Evolutionary conservation across 108 stramenopile species (phyloP).

Genomic region (Cyclotella choctawhatcheeana): DNA sequence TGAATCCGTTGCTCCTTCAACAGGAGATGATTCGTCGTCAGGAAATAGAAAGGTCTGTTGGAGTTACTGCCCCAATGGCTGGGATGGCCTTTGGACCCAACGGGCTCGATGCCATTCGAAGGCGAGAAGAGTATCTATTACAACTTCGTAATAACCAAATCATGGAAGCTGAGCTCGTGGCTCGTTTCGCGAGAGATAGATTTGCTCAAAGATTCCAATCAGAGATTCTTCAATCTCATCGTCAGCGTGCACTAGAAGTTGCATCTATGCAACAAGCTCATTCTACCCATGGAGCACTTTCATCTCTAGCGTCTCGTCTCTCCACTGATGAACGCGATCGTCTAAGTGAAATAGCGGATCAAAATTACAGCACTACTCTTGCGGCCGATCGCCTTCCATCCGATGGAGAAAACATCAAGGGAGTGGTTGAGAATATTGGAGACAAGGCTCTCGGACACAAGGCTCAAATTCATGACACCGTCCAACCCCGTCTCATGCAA

Average conservation of each 20-base stretch:
- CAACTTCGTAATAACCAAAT: constrained; percentile 9
- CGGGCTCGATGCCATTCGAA: background rate
- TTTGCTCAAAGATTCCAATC: background rate
- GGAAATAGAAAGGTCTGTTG: background rate
- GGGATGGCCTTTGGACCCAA: background rate
- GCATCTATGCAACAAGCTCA: background rate
- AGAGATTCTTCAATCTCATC: background rate
- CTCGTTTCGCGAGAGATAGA: background rate
- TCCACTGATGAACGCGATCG: constrained; percentile 6
- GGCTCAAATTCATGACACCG: background rate
- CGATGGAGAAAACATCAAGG: background rate
- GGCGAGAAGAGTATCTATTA: constrained; percentile 10
- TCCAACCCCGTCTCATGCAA: constrained; percentile 3
- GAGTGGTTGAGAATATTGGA: background rate
- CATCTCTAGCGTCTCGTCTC: constrained; percentile 1
- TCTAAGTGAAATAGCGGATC: background rate
- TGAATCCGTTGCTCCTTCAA: constrained; percentile 2
- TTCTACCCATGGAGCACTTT: background rate
- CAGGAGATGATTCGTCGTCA: constrained; percentile 4
- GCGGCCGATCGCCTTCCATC: background rate
- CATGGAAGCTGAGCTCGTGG: constrained; percentile 6
- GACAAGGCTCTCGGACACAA: background rate
- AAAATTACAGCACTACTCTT: background rate
- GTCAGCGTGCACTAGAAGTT: background rate
- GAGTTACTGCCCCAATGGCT: background rate